Evolutionary conservation across 2,329 filamentous ascomycete species (phyloP).

Genomic region (Hymenotorrendiella dingleyae): DNA sequence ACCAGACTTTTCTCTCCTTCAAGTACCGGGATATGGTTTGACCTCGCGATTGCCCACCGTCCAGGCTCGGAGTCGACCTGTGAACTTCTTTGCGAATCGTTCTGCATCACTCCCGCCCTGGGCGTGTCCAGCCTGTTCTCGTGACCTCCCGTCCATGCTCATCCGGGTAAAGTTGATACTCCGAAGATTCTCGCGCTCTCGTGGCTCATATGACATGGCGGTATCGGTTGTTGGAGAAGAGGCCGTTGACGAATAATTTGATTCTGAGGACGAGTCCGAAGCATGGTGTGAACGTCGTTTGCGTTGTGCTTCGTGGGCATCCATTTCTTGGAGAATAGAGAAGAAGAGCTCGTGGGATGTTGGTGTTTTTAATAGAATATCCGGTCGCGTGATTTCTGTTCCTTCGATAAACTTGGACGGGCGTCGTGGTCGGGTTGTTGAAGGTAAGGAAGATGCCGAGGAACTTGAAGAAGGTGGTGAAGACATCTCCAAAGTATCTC

Average conservation of each 20-base stretch:
- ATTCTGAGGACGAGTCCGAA: constrained; percentile 14
- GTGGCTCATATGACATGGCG: constrained; percentile 1
- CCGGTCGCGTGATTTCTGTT: constrained; percentile 2
- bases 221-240: not conserved
- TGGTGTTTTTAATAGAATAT: constrained; percentile 9
- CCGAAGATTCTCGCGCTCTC: constrained; percentile 11
- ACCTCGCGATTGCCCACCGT: constrained; percentile 15
- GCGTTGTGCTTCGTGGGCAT: constrained; percentile 13
- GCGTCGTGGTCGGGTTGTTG: constrained; percentile 5
- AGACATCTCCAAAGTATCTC: not conserved
- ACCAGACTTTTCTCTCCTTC: constrained; percentile 6
- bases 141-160: constrained; percentile 14
- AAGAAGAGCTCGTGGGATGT: constrained; percentile 10
- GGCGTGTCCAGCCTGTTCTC: constrained; percentile 1
- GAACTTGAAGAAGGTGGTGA: not conserved
- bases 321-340: constrained; percentile 18
- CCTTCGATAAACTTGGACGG: constrained; percentile 13
- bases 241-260: constrained; percentile 7
- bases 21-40: constrained; percentile 19
- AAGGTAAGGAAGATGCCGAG: not conserved
- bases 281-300: constrained; percentile 3
- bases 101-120: constrained; percentile 7
- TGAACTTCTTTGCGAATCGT: constrained; percentile 15
- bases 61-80: constrained; percentile 20
- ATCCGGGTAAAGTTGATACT: constrained; percentile 14